Percentiles rank a stretch among this genome's conserved stretches.
phyloP scores from a whole-genome alignment of 176 grass and related monocot genomes.

The Oropetium thomaeum region DNA sequence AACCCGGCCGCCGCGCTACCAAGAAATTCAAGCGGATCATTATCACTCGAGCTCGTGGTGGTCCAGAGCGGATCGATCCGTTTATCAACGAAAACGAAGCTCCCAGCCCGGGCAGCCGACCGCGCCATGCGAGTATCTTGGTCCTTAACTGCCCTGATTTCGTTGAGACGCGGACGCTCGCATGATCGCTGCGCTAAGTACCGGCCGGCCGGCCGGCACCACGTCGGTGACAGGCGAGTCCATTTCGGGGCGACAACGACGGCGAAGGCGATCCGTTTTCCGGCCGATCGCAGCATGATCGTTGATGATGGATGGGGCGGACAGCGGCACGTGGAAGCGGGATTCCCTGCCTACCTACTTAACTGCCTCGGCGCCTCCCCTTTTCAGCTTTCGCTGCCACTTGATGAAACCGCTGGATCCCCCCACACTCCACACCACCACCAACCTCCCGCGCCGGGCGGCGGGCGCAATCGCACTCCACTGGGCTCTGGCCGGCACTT shows the following conservation, averaged over 20 bases:
- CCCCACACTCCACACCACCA: slow-evolving; percentile 4
- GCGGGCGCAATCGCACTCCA: background rate
- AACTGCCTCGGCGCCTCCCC: slow-evolving; percentile 20
- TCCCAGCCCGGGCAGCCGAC: background rate
- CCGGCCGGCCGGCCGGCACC: background rate
- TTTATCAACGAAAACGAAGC: slow-evolving; percentile 12
- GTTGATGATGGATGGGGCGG: background rate
- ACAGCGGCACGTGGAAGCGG: slow-evolving; percentile 53
- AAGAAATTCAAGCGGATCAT: slow-evolving; percentile 10
- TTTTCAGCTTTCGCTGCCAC: slow-evolving; percentile 33
- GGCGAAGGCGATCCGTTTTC: background rate
- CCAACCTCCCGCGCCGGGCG: background rate
- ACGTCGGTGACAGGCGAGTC: background rate
- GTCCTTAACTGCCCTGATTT: background rate
- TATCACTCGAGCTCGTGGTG: background rate
- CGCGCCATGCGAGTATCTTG: background rate
- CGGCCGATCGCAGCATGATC: background rate
- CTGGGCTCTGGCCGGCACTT: background rate
- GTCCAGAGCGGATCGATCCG: background rate
- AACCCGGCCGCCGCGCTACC: background rate
- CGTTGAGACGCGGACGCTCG: background rate
- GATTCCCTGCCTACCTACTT: slow-evolving; percentile 41
- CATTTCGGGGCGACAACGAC: slow-evolving; percentile 25
- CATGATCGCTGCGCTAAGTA: background rate
- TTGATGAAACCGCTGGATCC: slow-evolving; percentile 28